Evolutionary conservation across 192 early-diverging fungal species (phyloP), one percentile per base, ranked within the genome.

Genomic region (Podila verticillata): DNA sequence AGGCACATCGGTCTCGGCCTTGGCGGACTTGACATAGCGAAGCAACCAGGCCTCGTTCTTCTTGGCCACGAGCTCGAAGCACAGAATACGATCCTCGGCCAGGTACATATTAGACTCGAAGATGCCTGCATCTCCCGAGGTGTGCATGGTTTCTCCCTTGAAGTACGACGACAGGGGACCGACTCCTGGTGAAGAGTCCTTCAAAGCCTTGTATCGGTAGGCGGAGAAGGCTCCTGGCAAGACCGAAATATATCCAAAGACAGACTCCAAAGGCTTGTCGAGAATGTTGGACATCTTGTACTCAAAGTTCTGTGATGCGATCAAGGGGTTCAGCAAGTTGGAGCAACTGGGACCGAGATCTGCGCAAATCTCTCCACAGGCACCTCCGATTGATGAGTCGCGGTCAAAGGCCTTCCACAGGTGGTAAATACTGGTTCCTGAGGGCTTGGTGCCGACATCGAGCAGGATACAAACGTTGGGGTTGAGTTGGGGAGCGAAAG

Each of bases 231-330:
- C 96, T 59, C 96, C 93, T 5, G 97, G 97, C 5, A 98, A 87
- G 62, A 97, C 97, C 2, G 95, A 94, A 70, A 98, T 98, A 83
- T 96, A 96, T 36, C 97, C 97, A 88, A 96, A 97, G 28, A 96
- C 93, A 17, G 94, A 95, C 92, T 97, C 96, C 28, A 97, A 87
- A 9, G 96, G 95, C 84, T 97, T 97, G 87, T 97, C 96, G 13
- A 97, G 92, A 72, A 97, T 97, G 79, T 97, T 97, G 66, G 92
- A 93, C 88, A 97, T 97, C 84, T 97, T 97, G 92, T 97, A 97
- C 90, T 97, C 96, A 88, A 97, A 97, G 84, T 97, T 97, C 85
- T 97, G 96, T 4, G 94, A 93, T 12, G 96, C 96, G 7, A 97
- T 94, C 61, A 97, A 75, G 28, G 95, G 95, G 79, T 97, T 97